Conservation (phyloP, 306 rosid genomes). For the Vachellia collinsii region DNA sequence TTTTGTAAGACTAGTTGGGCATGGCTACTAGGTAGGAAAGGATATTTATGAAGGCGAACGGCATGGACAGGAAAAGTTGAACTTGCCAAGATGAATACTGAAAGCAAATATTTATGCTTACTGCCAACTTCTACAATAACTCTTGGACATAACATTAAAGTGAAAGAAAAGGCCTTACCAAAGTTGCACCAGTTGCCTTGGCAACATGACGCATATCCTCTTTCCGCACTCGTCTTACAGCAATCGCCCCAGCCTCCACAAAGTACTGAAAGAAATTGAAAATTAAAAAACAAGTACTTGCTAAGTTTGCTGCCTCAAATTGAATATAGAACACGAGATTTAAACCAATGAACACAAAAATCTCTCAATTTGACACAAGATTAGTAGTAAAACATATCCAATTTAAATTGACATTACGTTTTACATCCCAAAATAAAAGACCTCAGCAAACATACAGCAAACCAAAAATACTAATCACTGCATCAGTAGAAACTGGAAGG, state of each 20-base stretch:
- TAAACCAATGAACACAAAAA: not conserved
- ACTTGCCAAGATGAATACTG: not conserved
- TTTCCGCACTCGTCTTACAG: slow-evolving; percentile 89
- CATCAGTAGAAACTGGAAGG: not conserved
- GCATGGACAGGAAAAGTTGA: not conserved
- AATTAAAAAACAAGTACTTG: slow-evolving; percentile 14
- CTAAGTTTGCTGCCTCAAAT: not conserved
- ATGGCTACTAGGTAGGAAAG: not conserved
- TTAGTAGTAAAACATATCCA: not conserved
- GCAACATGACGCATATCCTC: slow-evolving; percentile 99
- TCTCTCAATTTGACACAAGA: slow-evolving; percentile 1
- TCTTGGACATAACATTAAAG: slow-evolving; percentile 14
- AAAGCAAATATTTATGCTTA: slow-evolving; percentile 4
- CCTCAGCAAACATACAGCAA: not conserved
- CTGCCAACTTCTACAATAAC: slow-evolving; percentile 13
- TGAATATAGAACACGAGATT: slow-evolving; percentile 19
- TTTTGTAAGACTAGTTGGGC: not conserved
- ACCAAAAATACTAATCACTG: not conserved
- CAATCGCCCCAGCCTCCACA: slow-evolving; percentile 97
- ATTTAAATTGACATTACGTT: not conserved
- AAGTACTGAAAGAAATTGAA: slow-evolving; percentile 70
- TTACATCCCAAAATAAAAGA: not conserved
- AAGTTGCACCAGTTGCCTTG: slow-evolving; percentile 95
- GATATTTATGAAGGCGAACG: not conserved
- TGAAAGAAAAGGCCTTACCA: slow-evolving; percentile 56